These are phyloP conservation scores for Podaxis rugospora DNA, from an alignment of 768 basidiomycete genomes.

Conservation along the genomic window DNA sequence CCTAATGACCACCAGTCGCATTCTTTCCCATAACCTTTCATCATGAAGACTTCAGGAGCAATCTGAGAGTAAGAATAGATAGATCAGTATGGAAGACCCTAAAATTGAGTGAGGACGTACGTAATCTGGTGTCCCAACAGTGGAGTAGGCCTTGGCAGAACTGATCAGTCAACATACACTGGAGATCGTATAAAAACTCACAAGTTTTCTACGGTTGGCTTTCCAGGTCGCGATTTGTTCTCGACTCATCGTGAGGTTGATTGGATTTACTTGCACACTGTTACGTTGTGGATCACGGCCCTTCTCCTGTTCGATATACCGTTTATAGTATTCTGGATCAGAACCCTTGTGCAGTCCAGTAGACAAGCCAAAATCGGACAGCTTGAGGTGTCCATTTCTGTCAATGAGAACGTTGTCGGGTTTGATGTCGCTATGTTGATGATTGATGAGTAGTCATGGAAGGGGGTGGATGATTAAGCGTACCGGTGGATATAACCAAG, in stretches of 20 bases:
- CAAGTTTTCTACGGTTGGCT: slow-evolving; percentile 93
- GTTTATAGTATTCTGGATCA: slow-evolving; percentile 92
- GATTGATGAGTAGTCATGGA: not conserved
- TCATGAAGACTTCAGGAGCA: slow-evolving; percentile 94
- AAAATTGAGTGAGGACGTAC: slow-evolving; percentile 25
- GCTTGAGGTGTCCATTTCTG: slow-evolving; percentile 92
- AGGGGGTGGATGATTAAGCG: slow-evolving; percentile 19
- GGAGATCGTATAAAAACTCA: slow-evolving; percentile 26
- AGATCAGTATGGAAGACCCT: not conserved
- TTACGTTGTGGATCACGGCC: slow-evolving; percentile 71
- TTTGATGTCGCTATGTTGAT: slow-evolving; percentile 82
- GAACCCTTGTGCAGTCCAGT: slow-evolving; percentile 97
- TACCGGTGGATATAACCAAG: slow-evolving; percentile 99
- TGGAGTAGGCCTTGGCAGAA: slow-evolving; percentile 79
- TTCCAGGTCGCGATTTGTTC: slow-evolving; percentile 99
- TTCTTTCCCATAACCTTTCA: slow-evolving; percentile 97
- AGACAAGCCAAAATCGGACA: slow-evolving; percentile 97
- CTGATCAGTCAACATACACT: not conserved
- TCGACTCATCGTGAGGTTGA: slow-evolving; percentile 95
- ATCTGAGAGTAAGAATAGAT: slow-evolving; percentile 56
- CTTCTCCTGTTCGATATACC: slow-evolving; percentile 76
- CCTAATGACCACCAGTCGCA: slow-evolving; percentile 99
- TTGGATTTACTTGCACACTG: slow-evolving; percentile 96
- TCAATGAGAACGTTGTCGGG: slow-evolving; percentile 99
- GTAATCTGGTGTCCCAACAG: slow-evolving; percentile 63